Conservation (phyloP, 106 monocot species). For the Triglochin maritima region DNA sequence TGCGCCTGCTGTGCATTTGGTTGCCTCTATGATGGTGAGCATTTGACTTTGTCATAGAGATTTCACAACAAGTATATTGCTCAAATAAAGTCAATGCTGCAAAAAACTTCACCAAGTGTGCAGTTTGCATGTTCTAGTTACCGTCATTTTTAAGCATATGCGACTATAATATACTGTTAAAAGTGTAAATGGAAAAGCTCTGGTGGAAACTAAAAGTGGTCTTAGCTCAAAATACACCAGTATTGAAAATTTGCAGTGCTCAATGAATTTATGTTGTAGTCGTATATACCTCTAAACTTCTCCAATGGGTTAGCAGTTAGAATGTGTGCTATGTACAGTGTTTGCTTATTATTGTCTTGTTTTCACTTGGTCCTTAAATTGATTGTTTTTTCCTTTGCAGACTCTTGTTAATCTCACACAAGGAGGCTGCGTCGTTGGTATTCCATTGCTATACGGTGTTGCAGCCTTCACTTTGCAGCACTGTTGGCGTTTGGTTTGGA, state of each 20-base stretch:
- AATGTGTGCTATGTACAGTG: too few species aligned
- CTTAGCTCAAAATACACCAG: not conserved
- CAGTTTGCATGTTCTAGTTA: not conserved
- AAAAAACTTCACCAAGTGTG: not conserved
- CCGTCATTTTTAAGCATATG: not conserved
- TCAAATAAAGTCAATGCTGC: not conserved
- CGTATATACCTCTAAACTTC: not conserved
- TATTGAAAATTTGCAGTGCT: not conserved
- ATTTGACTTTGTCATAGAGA: conserved; percentile 3
- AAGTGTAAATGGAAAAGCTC: too few species aligned
- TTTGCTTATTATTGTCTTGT: not conserved
- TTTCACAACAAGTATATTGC: not conserved
- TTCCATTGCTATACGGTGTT: conserved; percentile 40
- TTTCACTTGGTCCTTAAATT: too few species aligned
- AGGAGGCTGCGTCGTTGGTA: conserved; percentile 53
- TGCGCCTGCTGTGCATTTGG: conserved; percentile 53
- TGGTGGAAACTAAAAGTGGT: not conserved
- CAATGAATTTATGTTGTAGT: not conserved
- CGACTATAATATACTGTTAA: not conserved
- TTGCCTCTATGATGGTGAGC: conserved; percentile 67
- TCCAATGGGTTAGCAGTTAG: not conserved
- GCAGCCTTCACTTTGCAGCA: conserved; percentile 44
- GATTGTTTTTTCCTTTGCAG: conserved; percentile 28
- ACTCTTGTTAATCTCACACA: conserved; percentile 73
- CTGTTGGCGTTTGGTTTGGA: conserved; percentile 66